Base-by-base conservation (phyloP, 257 asterid species). In the Prunella vulgaris region DNA sequence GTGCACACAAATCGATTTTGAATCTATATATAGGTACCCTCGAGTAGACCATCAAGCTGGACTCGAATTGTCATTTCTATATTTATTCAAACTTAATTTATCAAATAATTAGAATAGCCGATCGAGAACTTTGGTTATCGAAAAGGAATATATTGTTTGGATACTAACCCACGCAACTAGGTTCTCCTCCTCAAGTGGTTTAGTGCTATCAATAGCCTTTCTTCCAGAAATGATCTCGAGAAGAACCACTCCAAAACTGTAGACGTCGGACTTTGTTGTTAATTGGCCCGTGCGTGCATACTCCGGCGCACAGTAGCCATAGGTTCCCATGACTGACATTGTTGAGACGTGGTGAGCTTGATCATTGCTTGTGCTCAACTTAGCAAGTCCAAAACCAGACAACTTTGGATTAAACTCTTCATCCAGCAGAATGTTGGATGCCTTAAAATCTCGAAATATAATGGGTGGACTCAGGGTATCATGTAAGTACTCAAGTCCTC, bases 231-330 rank as follows among this genome's bases (percentile, higher is more conserved):
- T 77, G 63, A 81, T 81, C 78, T 84, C 83, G 4, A 84, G 80
- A 66, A 84, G 74, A 76, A 84, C 84, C 21, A 78, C 86, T 12
- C 89, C 89, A 14, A 84, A 84, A 25, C 86, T 81, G 30, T 79
- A 84, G 3, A 84, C 78, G 21, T 81, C 86, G 5, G 84, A 84
- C 72, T 60, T 81, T 40, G 83, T 67, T 0, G 89, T 76, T 64
- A 84, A 44, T 57, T 84, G 73, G n/a, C 86, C 89, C 1, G 81
- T 74, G 51, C 59, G 66, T 7, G 81, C 81, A 12, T 84, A 84
- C 78, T 84, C 89, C 0, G 89, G 89, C 13, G 89, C 84, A 21
- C 84, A 80, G 44, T 84, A 77, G n/a, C 89, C 89, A 2, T 84
- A 81, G 1, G 78, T 84, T 10, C 79, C 89, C 81, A 84, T 79